Base-by-base conservation (phyloP, 306 rosid genomes). In the Begonia fuchsioides region DNA sequence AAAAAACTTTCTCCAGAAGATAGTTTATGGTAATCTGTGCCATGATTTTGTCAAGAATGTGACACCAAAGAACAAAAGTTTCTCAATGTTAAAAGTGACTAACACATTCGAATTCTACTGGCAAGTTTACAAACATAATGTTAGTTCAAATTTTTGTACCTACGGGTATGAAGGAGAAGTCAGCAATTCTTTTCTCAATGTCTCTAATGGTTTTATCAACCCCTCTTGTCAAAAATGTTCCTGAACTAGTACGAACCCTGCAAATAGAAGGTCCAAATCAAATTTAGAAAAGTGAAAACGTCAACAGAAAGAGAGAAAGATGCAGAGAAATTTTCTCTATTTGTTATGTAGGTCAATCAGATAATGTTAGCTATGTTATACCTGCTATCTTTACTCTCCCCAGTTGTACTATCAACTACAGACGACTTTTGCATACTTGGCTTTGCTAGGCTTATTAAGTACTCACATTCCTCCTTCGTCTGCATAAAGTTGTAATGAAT, bases 371-470 rank as follows among this genome's bases (percentile, higher is more conserved):
- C 44, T 54, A 52, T 56, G 39, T 39, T 70, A 52, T 20, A 92
- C 98, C 98, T 82, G 94, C 98, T 86, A 64, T 92, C 98, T 70
- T 44, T 82, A 69, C 96, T 85, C 85, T 92, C 69, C 65, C 96
- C 98, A 32, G 98, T 92, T 63, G 73, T 86, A 43, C 83, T 73
- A 43, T 92, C 98, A 3, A 92, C 98, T 54, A 92, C 98, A 0
- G 93, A 65, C 49, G 98, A 92, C 68, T 86, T 86, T 0, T 73
- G 78, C 98, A 92, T 92, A 32, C 17, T 11, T 38, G 98, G 98
- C 68, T 73, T 79, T n/a, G 98, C 94, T 55, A 79, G 80, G 45
- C 57, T 63, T 47, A 92, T 75, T 52, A 92, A 80, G 70, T 92
- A 61, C 5, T 92, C 83, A 9, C 98, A 92, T 58, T 92, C 98